Evolutionary conservation across 768 basidiomycete genomes (phyloP).

Genomic region (Tricholoma matsutake): DNA sequence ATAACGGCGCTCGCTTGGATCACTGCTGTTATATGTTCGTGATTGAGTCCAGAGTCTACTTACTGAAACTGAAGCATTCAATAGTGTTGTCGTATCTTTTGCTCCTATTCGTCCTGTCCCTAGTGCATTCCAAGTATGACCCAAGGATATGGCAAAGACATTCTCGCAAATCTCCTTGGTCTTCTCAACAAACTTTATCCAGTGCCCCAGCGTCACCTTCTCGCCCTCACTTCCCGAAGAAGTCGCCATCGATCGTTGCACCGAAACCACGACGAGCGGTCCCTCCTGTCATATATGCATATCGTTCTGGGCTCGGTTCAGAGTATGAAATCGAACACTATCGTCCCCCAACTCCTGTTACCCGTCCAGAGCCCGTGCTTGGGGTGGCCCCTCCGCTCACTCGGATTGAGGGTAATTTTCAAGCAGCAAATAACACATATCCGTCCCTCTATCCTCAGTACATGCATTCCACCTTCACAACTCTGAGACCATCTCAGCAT

Average conservation of each 20-base stretch:
- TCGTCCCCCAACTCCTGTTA: constrained; percentile 23
- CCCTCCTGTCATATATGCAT: constrained; percentile 34
- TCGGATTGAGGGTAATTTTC: constrained; percentile 2
- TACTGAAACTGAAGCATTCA: not conserved
- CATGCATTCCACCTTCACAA: constrained; percentile 18
- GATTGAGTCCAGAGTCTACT: not conserved
- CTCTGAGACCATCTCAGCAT: constrained; percentile 15
- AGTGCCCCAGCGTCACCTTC: constrained; percentile 20
- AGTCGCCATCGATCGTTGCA: constrained; percentile 40
- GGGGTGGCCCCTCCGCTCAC: not conserved
- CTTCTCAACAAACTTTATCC: constrained; percentile 20
- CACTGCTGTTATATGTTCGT: constrained; percentile 37
- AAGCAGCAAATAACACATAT: constrained; percentile 5
- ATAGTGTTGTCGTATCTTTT: constrained; percentile 59
- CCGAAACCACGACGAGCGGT: constrained; percentile 40
- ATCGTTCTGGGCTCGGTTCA: constrained; percentile 36
- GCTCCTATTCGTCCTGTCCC: constrained; percentile 41
- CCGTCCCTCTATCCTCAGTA: constrained; percentile 33
- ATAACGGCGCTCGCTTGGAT: constrained; percentile 52
- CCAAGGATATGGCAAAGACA: constrained; percentile 48
- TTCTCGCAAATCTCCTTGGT: constrained; percentile 43
- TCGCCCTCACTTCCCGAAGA: constrained; percentile 32
- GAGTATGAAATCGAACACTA: constrained; percentile 51
- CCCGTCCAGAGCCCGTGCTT: constrained; percentile 13
- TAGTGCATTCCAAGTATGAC: constrained; percentile 43